phyloP scores from a whole-genome alignment of 208 protist species.

The Trichomonas tenax region DNA sequence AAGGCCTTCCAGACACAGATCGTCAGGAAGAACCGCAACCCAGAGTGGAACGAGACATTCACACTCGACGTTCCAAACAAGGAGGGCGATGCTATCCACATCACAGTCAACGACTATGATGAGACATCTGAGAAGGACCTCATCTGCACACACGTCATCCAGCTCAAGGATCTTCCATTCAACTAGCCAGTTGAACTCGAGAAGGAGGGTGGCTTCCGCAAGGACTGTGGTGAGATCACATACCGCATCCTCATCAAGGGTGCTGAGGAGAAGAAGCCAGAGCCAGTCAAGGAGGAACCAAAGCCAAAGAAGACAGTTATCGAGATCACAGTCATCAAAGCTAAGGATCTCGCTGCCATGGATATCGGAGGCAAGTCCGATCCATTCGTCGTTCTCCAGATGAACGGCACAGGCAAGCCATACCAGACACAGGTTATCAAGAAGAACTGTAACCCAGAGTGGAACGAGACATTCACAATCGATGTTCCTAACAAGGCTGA shows the following conservation, averaged over 20 bases:
- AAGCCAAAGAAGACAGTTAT: neutral
- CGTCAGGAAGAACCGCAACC: neutral
- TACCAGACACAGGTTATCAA: neutral
- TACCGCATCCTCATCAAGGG: neutral
- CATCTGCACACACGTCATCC: neutral
- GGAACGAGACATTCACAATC: neutral
- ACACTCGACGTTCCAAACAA: neutral
- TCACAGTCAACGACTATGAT: neutral
- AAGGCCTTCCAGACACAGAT: neutral
- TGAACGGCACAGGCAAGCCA: neutral
- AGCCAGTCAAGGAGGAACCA: neutral
- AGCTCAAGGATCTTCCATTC: neutral
- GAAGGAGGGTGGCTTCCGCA: neutral
- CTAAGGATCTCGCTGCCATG: neutral
- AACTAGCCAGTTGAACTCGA: neutral
- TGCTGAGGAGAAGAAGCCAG: neutral
- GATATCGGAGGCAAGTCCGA: neutral
- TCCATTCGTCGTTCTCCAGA: neutral
- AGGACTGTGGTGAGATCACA: neutral
- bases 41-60: neutral
- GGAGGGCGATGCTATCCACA: neutral
- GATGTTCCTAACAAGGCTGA: neutral
- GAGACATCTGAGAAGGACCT: neutral
- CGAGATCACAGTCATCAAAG: neutral
- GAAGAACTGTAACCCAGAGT: neutral